These are phyloP conservation scores for Oryza rufipogon DNA, from an alignment of 176 grass and related monocot species.

Conservation along the genomic window DNA sequence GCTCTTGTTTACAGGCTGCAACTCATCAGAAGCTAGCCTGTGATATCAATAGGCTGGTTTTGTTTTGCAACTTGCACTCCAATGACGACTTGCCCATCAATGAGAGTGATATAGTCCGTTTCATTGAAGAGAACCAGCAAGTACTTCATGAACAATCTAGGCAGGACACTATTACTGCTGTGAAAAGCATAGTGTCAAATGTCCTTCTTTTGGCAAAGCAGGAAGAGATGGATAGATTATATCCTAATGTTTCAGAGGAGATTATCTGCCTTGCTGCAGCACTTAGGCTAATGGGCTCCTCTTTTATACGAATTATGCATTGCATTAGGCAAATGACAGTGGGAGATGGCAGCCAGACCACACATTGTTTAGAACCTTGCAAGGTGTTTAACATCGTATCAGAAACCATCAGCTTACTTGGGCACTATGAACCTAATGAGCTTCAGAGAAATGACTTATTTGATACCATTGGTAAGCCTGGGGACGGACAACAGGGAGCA, in stretches of 20 bases:
- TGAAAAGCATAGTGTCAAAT: constrained; percentile 42
- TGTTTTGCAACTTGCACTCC: constrained; percentile 35
- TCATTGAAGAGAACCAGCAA: constrained; percentile 52
- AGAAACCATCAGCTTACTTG: constrained; percentile 32
- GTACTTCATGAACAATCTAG: constrained; percentile 50
- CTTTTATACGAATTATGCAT: constrained; percentile 36
- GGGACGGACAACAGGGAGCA: constrained; percentile 12
- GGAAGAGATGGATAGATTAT: constrained; percentile 6
- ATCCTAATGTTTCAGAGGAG: constrained; percentile 38
- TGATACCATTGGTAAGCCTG: constrained; percentile 19
- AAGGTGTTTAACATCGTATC: background rate
- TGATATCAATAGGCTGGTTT: constrained; percentile 42
- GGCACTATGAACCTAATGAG: constrained; percentile 34
- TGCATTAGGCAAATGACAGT: constrained; percentile 7
- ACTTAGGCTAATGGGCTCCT: constrained; percentile 44
- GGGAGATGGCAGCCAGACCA: background rate
- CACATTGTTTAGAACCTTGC: background rate
- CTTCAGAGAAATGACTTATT: constrained; percentile 40
- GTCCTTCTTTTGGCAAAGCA: constrained; percentile 31
- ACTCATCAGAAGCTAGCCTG: constrained; percentile 42
- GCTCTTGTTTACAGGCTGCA: background rate
- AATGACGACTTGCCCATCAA: constrained; percentile 21
- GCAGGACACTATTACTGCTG: constrained; percentile 17
- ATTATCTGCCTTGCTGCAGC: constrained; percentile 53
- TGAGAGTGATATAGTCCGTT: constrained; percentile 6